Conservation (phyloP, 306 rosid genomes). For the Hippophae tibetana region DNA sequence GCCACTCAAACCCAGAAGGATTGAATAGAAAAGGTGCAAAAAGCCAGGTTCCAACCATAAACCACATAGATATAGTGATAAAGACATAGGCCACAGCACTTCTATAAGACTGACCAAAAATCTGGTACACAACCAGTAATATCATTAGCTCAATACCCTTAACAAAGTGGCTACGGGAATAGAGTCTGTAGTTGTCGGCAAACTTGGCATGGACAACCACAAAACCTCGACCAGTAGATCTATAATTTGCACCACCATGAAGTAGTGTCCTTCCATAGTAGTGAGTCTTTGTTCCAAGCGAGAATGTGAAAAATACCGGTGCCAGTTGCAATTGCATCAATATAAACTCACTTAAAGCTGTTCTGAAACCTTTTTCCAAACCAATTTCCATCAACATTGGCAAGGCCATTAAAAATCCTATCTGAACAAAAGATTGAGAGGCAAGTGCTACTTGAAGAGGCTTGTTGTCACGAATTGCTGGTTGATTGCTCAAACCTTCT, state of each 20-base stretch:
- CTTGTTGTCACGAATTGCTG: conserved; percentile 76
- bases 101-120: conserved; percentile 67
- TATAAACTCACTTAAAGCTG: conserved; percentile 86
- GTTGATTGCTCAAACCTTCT: conserved; percentile 68
- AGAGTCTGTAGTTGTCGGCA: conserved; percentile 94
- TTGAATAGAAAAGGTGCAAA: conserved; percentile 96
- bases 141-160: conserved; percentile 94
- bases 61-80: conserved; percentile 90
- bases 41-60: conserved; percentile 98
- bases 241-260: conserved; percentile 95
- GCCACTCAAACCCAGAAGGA: conserved; percentile 99
- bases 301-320: conserved; percentile 92
- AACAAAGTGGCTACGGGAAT: conserved; percentile 96
- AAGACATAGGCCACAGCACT: conserved; percentile 74
- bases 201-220: conserved; percentile 98
- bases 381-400: conserved; percentile 99
- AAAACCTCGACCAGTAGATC: conserved; percentile 93
- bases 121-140: conserved; percentile 79
- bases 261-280: conserved; percentile 95
- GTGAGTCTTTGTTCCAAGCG: conserved; percentile 95
- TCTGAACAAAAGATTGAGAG: conserved; percentile 93
- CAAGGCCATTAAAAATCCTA: conserved; percentile 90
- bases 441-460: conserved; percentile 99
- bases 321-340: conserved; percentile 95
- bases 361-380: conserved; percentile 90